A percentile compares a stretch with the other conserved stretches of the same genome.
Evolutionary conservation across 495 filamentous ascomycete species (phyloP).

Genomic region (Xylaria flabelliformis): DNA sequence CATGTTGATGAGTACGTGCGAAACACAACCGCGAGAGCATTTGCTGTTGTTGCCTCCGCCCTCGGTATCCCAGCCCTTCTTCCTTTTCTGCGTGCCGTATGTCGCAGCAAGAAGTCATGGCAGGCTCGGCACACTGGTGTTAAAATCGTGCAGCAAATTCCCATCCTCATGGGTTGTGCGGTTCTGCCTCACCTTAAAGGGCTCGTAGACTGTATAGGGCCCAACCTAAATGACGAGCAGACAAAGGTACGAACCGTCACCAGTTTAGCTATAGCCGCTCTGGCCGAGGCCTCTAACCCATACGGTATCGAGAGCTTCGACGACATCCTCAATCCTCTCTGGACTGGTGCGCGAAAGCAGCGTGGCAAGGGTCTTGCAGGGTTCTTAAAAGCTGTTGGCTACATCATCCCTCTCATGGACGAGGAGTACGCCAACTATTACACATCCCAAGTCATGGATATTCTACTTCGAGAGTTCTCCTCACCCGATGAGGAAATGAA

Average conservation of each 20-base stretch:
- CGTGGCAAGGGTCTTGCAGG: constrained; percentile 94
- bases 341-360: constrained; percentile 95
- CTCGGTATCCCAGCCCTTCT: constrained; percentile 94
- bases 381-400: constrained; percentile 96
- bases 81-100: constrained; percentile 94
- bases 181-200: constrained; percentile 96
- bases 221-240: constrained; percentile 96
- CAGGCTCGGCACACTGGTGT: constrained; percentile 98
- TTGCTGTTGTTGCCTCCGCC: constrained; percentile 96
- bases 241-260: constrained; percentile 97
- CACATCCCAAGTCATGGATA: constrained; percentile 98
- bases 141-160: constrained; percentile 98
- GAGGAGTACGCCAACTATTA: constrained; percentile 99
- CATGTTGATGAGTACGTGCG: constrained; percentile 99
- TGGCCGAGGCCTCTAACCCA: constrained; percentile 95
- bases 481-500: constrained; percentile 99
- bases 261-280: constrained; percentile 89
- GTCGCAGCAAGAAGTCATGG: constrained; percentile 98
- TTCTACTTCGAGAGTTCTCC: constrained; percentile 91
- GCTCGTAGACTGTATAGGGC: constrained; percentile 93
- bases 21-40: constrained; percentile 97
- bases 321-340: constrained; percentile 94
- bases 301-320: constrained; percentile 99
- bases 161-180: constrained; percentile 99
- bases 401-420: constrained; percentile 99